Evolutionary conservation across 805 yeast species (phyloP).

Genomic region (Lipomyces sp.): DNA sequence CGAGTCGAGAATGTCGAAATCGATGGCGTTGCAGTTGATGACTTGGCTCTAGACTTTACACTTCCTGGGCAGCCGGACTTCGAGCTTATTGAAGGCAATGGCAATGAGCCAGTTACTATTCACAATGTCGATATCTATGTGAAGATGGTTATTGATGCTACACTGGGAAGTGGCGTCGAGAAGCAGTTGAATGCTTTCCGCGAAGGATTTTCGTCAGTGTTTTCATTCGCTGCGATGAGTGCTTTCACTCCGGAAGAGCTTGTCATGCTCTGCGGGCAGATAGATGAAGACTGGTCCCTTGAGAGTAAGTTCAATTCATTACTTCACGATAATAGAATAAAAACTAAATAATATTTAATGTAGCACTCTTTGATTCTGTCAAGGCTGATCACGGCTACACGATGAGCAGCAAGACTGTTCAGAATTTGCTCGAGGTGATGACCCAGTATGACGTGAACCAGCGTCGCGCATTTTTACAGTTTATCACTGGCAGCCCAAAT

Average conservation of each 20-base stretch:
- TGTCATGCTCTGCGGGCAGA: conserved; percentile 70
- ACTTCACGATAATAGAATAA: conserved; percentile 38
- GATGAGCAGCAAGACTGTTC: conserved; percentile 67
- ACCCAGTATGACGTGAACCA: conserved; percentile 57
- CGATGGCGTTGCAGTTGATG: conserved; percentile 54
- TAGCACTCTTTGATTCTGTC: conserved; percentile 62
- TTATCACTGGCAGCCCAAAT: conserved; percentile 90
- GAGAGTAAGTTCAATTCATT: conserved; percentile 40
- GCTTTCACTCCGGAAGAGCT: conserved; percentile 79
- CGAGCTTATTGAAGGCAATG: conserved; percentile 64
- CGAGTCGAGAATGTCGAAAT: conserved; percentile 27
- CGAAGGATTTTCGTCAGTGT: conserved; percentile 79
- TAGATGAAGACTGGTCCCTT: conserved; percentile 80
- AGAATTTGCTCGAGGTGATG: conserved; percentile 65
- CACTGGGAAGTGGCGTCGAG: conserved; percentile 65
- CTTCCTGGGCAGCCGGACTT: conserved; percentile 76
- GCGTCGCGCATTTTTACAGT: conserved; percentile 77
- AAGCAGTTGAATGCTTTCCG: conserved; percentile 71
- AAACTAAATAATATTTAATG: conserved; percentile 25
- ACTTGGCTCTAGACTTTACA: conserved; percentile 65
- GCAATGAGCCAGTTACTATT: conserved; percentile 53
- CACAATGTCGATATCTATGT: conserved; percentile 65
- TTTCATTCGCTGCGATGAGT: conserved; percentile 73
- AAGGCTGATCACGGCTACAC: conserved; percentile 91
- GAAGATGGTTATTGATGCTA: conserved; percentile 58